phyloP scores from a whole-genome alignment of 345 rosid genomes.

The Clausena lansium region DNA sequence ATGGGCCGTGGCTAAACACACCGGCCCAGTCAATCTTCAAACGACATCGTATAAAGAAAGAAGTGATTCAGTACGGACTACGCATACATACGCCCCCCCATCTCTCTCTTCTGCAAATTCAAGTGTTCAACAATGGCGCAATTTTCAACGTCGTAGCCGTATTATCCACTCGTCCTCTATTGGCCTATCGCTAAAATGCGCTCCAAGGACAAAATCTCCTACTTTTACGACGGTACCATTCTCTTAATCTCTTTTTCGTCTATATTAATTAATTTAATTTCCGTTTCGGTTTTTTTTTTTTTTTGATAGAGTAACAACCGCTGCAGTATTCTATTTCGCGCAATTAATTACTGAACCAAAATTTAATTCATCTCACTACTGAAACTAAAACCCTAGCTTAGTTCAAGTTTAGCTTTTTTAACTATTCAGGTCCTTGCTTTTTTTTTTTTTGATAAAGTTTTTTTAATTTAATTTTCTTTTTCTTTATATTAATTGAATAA shows the following conservation, averaged over 20 bases:
- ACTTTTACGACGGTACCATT: conserved; percentile 81
- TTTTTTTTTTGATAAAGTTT: neutral
- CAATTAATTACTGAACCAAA: neutral
- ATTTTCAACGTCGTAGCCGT: conserved; percentile 12
- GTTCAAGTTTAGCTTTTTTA: neutral
- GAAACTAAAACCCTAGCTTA: conserved; percentile 9
- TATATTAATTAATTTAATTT: neutral
- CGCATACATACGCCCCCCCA: neutral
- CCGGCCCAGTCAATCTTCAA: neutral
- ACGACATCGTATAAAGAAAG: neutral
- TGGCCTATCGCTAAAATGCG: conserved; percentile 43
- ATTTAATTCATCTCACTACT: neutral
- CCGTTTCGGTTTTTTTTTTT: neutral
- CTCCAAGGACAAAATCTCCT: conserved; percentile 83
- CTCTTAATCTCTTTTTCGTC: neutral
- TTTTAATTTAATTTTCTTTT: no score
- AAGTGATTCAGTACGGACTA: neutral
- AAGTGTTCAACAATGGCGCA: conserved; percentile 15
- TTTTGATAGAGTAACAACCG: neutral
- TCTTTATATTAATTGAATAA: no score
- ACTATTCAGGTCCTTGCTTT: neutral
- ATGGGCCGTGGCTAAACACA: no score
- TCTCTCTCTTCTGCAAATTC: neutral
- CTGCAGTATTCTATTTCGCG: neutral
- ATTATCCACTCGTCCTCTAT: neutral